Evolutionary conservation across 2,329 filamentous ascomycete genomes (phyloP).

Genomic region (Beauveria scarabaeidicola): DNA sequence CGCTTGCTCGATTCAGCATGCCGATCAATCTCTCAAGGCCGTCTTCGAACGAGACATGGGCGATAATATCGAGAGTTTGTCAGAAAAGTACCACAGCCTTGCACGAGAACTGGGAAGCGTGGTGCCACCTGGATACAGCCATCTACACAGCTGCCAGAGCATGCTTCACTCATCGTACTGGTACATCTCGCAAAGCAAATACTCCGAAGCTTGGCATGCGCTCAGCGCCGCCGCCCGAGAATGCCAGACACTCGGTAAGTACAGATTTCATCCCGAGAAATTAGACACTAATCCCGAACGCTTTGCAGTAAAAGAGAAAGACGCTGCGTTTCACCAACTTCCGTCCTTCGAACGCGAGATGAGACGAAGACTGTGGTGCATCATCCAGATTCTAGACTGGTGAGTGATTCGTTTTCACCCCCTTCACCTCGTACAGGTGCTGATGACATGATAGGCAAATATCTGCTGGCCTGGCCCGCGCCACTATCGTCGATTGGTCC

Average conservation of each 20-base stretch:
- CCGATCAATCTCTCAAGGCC: slow-evolving; percentile 21
- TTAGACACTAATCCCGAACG: too few species aligned
- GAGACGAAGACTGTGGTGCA: slow-evolving; percentile 28
- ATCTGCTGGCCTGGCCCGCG: slow-evolving; percentile 21
- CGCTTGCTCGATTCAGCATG: slow-evolving; percentile 28
- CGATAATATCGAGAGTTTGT: slow-evolving; percentile 20
- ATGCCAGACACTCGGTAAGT: slow-evolving; percentile 24
- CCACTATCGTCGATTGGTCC: slow-evolving; percentile 12
- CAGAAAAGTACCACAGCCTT: slow-evolving; percentile 26
- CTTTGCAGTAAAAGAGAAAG: slow-evolving; percentile 23
- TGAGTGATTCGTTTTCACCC: slow-evolving; percentile 12
- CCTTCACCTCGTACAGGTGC: background rate
- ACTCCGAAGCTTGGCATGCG: slow-evolving; percentile 30
- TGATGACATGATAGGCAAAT: slow-evolving; percentile 25
- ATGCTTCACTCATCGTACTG: slow-evolving; percentile 30
- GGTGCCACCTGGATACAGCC: slow-evolving; percentile 24
- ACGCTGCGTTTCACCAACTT: slow-evolving; percentile 18
- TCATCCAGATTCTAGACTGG: slow-evolving; percentile 32
- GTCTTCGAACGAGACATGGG: slow-evolving; percentile 25
- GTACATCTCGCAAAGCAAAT: slow-evolving; percentile 28
- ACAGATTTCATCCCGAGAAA: background rate
- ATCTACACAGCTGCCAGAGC: slow-evolving; percentile 26
- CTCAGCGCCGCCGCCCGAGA: slow-evolving; percentile 27
- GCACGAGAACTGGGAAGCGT: slow-evolving; percentile 24
- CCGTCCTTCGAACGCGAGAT: slow-evolving; percentile 29